Base-by-base conservation (phyloP, 768 basidiomycete genomes). In the Cystobasidium onofrii region DNA sequence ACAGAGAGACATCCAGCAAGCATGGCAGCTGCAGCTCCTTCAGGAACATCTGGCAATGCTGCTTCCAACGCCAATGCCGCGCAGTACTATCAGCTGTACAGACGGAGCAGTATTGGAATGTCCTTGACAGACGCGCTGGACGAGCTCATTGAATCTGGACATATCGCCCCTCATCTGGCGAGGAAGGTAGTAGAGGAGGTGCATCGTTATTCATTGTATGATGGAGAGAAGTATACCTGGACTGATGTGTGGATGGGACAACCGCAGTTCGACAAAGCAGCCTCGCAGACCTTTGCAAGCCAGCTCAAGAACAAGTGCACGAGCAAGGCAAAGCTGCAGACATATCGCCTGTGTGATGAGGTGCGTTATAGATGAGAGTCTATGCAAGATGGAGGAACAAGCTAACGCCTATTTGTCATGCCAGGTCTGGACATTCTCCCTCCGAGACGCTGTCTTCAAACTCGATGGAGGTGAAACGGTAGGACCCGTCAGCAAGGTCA, bases 181-280 rank as follows among this genome's bases (percentile, higher is more conserved):
- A 92, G 97, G 89, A 91, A 95, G 82, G 92, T 96, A n/a, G 83
- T 98, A 73, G 89, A 90, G 80, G 95, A 97, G 90, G 95, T 96
- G 71, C 25, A n/a, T 18, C 29, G 29, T 12, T 18, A 27, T 39
- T 39, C 39, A 39, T n/a, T n/a, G n/a, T n/a, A n/a, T n/a, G n/a
- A n/a, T n/a, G n/a, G n/a, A n/a, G n/a, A n/a, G n/a, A n/a, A n/a
- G n/a, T n/a, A n/a, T n/a, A n/a, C n/a, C n/a, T n/a, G n/a, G n/a
- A n/a, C n/a, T n/a, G n/a, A n/a, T n/a, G n/a, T n/a, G n/a, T n/a
- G n/a, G n/a, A n/a, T n/a, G n/a, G n/a, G n/a, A n/a, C n/a, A n/a
- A n/a, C 4, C 20, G 36, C 81, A 97, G 95, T 98, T 96, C 82
- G 95, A 97, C 85, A 95, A 94, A 83, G 91, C 90, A 69, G 84